These are phyloP conservation scores for Hymenoscyphus infarciens DNA, from an alignment of 2,329 filamentous ascomycete species.

Conservation along the genomic window DNA sequence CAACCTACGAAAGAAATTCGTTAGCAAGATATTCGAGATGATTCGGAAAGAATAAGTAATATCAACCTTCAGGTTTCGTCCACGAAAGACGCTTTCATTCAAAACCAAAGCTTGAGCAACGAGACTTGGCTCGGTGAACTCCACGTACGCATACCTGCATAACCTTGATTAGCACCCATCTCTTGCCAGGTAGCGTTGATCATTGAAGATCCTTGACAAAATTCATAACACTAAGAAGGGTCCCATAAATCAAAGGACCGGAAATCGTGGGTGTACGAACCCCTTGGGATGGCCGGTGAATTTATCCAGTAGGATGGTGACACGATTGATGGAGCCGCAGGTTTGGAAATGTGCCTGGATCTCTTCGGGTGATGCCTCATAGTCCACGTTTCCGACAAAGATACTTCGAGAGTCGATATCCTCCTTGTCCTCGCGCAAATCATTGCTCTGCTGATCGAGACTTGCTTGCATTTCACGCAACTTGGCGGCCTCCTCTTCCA, in stretches of 20 bases:
- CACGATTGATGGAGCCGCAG: conserved; percentile 94
- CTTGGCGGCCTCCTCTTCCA: conserved; percentile 86
- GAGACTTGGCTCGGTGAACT: conserved; percentile 90
- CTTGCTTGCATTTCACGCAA: conserved; percentile 82
- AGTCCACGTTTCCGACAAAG: conserved; percentile 98
- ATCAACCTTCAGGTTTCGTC: conserved; percentile 86
- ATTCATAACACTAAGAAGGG: conserved; percentile 1
- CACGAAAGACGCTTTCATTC: conserved; percentile 95
- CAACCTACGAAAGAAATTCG: conserved; percentile 50
- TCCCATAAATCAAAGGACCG: conserved; percentile 16
- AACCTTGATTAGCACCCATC: conserved; percentile 42
- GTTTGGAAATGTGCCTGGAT: conserved; percentile 98
- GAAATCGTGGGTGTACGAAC: conserved; percentile 52
- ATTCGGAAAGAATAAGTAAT: conserved; percentile 4
- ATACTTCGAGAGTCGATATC: conserved; percentile 93
- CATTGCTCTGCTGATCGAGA: conserved; percentile 80
- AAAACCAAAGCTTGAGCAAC: conserved; percentile 91
- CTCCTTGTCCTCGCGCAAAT: conserved; percentile 87
- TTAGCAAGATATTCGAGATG: conserved; percentile 11
- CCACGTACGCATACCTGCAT: conserved; percentile 92
- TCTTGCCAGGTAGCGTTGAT: conserved; percentile 56
- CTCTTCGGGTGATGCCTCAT: conserved; percentile 93
- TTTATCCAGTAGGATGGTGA: conserved; percentile 96
- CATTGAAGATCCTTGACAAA: conserved; percentile 29
- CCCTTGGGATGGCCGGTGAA: conserved; percentile 99